These are phyloP conservation scores for Pisolithus microcarpus DNA, from an alignment of 768 basidiomycete species.

Conservation along the genomic window DNA sequence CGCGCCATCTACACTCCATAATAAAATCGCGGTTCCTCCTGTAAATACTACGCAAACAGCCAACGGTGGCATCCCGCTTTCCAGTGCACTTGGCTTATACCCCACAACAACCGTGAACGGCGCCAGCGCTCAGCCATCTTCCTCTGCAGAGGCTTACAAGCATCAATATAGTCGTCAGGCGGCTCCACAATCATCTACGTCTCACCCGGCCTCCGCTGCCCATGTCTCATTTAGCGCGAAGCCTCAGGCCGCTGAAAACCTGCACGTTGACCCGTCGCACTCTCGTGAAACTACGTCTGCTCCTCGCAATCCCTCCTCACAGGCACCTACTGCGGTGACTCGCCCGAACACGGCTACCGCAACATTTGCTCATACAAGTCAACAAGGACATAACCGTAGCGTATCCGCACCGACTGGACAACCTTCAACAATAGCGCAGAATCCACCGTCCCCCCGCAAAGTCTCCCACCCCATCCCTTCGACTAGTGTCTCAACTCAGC, in stretches of 20 bases:
- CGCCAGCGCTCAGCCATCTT: conserved; percentile 6
- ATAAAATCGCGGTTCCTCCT: conserved; percentile 6
- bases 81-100: conserved; percentile 7
- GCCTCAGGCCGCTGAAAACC: conserved; percentile 16
- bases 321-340: conserved; percentile 17
- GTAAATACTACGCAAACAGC: not conserved
- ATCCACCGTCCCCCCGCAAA: conserved; percentile 24
- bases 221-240: conserved; percentile 11
- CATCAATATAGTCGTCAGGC: conserved; percentile 16
- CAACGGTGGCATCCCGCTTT: conserved; percentile 1
- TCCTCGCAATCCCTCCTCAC: conserved; percentile 16
- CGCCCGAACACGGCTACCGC: conserved; percentile 16
- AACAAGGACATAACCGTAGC: conserved; percentile 28
- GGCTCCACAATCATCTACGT: conserved; percentile 7
- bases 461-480: conserved; percentile 20
- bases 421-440: conserved; percentile 11
- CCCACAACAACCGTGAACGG: conserved; percentile 1
- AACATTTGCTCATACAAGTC: conserved; percentile 15
- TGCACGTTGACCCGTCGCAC: conserved; percentile 14
- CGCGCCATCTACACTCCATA: conserved; percentile 1
- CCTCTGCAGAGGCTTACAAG: conserved; percentile 12
- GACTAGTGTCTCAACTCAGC: conserved; percentile 20
- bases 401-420: conserved; percentile 29
- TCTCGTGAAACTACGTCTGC: conserved; percentile 16
- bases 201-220: conserved; percentile 7